Conservation (phyloP, 192 early-diverging fungal species). For the Linnemannia hyalina region DNA sequence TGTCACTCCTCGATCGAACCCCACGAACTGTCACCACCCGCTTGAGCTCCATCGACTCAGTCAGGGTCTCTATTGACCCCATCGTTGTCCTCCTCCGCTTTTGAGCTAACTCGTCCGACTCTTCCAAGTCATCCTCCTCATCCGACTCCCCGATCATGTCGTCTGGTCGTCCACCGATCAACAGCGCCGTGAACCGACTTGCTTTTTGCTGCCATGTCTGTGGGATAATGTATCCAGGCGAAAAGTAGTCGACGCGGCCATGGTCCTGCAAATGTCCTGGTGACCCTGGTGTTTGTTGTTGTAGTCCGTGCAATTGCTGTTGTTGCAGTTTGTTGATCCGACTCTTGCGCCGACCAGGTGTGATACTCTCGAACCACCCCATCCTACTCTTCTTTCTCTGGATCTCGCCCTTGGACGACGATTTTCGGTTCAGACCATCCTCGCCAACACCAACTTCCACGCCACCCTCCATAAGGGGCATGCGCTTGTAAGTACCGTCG, state of each 20-base stretch:
- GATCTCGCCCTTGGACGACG: background rate
- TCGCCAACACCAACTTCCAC: background rate
- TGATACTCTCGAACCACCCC: slow-evolving; percentile 53
- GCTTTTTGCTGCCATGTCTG: slow-evolving; percentile 55
- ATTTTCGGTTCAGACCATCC: background rate
- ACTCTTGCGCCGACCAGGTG: slow-evolving; percentile 31
- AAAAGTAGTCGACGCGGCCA: slow-evolving; percentile 18
- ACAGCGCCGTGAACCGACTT: slow-evolving; percentile 34
- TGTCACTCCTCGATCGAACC: background rate
- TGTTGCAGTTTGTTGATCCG: slow-evolving; percentile 10
- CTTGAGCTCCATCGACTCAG: background rate
- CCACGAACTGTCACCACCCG: background rate
- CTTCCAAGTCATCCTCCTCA: slow-evolving; percentile 45
- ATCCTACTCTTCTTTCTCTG: slow-evolving; percentile 29
- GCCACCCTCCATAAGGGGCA: slow-evolving; percentile 12
- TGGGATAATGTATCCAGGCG: slow-evolving; percentile 48
- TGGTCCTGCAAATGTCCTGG: slow-evolving; percentile 2
- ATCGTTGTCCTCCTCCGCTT: slow-evolving; percentile 17
- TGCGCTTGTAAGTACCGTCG: slow-evolving; percentile 37
- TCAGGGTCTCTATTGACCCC: slow-evolving; percentile 16
- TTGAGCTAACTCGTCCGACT: slow-evolving; percentile 11
- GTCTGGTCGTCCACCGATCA: slow-evolving; percentile 45
- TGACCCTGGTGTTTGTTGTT: background rate
- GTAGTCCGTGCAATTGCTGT: background rate
- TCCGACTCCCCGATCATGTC: slow-evolving; percentile 50